phyloP scores from a whole-genome alignment of 2,329 filamentous ascomycete species.

The Trichoderma oligosporum region DNA sequence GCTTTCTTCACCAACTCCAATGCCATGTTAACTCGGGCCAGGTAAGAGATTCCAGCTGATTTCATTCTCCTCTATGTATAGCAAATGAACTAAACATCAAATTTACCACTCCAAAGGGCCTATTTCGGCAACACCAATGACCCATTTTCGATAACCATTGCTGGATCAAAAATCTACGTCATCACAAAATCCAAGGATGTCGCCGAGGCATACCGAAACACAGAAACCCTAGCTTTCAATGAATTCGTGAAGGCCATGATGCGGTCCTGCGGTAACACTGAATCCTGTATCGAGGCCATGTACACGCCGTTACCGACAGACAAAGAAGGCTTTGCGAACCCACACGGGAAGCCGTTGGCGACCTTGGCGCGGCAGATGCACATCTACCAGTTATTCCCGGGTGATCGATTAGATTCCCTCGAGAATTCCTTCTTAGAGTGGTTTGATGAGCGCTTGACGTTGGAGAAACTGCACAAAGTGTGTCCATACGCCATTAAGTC shows the following conservation, averaged over 20 bases:
- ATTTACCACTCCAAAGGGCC: neutral
- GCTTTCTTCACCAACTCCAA: slow-evolving; percentile 26
- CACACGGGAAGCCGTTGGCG: slow-evolving; percentile 22
- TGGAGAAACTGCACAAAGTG: neutral
- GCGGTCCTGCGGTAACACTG: slow-evolving; percentile 22
- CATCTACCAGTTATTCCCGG: slow-evolving; percentile 25
- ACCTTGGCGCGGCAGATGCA: slow-evolving; percentile 24
- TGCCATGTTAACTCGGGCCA: slow-evolving; percentile 22
- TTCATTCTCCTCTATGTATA: neutral
- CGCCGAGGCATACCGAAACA: slow-evolving; percentile 26
- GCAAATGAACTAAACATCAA: neutral
- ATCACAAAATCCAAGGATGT: slow-evolving; percentile 25
- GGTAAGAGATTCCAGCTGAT: slow-evolving; percentile 16
- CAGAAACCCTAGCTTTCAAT: slow-evolving; percentile 26
- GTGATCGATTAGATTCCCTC: slow-evolving; percentile 22
- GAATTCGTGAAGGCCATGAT: slow-evolving; percentile 26
- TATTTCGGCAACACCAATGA: slow-evolving; percentile 20
- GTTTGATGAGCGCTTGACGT: slow-evolving; percentile 20
- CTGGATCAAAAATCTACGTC: slow-evolving; percentile 27
- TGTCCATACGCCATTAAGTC: neutral
- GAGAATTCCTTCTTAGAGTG: slow-evolving; percentile 22
- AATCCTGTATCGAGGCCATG: slow-evolving; percentile 22
- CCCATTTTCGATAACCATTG: slow-evolving; percentile 26
- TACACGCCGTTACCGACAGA: slow-evolving; percentile 21
- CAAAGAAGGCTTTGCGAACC: slow-evolving; percentile 28